Base-by-base conservation (phyloP, 2,329 filamentous ascomycete genomes). In the Fusarium nurragi region DNA sequence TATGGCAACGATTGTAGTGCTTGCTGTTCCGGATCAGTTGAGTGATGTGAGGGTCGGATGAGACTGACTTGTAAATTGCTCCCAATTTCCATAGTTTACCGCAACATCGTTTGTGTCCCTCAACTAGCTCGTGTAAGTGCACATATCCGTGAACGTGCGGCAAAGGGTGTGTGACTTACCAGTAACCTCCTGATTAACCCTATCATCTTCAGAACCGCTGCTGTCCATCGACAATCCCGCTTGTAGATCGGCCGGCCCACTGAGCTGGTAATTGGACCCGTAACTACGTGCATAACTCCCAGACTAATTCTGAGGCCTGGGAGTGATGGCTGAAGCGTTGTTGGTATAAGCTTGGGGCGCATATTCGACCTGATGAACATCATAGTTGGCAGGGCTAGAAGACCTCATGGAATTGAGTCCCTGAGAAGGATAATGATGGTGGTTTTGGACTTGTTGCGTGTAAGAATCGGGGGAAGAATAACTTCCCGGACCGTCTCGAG, bases 301-400 rank as follows among this genome's bases (percentile, higher is more conserved):
- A 38, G 19, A 48, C 67, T 70, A 70, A 14, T 32, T 37, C 37
- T 28, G 46, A 19, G 43, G 34, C 46, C 57, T 68, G 64, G 67
- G 54, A 66, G 54, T 19, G 39, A 16, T n/a, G 6, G 36, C 7
- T 14, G 30, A 54, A 40, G 21, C 23, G 30, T n/a, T 41, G 45
- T 22, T 46, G 10, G 22, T 4, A 16, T 32, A 46, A 6, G 22
- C 14, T 21, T n/a, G 30, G 14, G 22, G 4, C 10, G 21, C n/a
- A 5, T 8, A 25, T 12, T 22, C 44, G 41, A 4, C 21, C 9
- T 43, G n/a, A n/a, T 21, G 8, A 5, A 0, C 7, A n/a, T 13
- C 1, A n/a, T 34, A 14, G 16, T n/a, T n/a, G 9, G 21, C 5
- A 22, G 38, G n/a, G 4, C 6, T 12, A 18, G 19, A 13, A 12